Conservation (phyloP, 192 early-diverging fungal genomes). For the Funneliformis mosseae region DNA sequence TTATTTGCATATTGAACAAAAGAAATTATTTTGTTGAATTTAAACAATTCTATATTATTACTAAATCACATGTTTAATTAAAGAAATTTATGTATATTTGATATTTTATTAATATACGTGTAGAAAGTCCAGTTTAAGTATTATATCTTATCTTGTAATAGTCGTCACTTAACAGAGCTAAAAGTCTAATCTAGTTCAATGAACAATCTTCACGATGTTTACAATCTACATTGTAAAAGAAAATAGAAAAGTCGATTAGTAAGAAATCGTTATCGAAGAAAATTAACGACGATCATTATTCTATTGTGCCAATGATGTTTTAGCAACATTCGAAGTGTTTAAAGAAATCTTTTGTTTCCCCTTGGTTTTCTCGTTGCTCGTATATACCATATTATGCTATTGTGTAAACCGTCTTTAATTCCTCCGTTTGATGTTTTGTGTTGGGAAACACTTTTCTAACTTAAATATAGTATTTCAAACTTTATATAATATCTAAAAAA, state of each 20-base stretch:
- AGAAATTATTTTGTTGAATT: too few relatives aligned
- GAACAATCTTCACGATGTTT: constrained; percentile 79
- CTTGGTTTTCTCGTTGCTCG: background rate
- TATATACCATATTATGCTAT: background rate
- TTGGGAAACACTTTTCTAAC: background rate
- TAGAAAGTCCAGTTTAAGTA: too few relatives aligned
- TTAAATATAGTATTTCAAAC: background rate
- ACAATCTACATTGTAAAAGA: constrained; percentile 74
- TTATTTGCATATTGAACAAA: too few relatives aligned
- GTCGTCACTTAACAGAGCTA: too few relatives aligned
- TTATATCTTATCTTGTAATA: too few relatives aligned
- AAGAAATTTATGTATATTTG: too few relatives aligned
- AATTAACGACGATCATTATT: constrained; percentile 68
- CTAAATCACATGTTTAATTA: too few relatives aligned
- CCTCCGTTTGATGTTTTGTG: background rate
- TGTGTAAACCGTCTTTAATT: background rate
- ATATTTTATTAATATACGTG: too few relatives aligned
- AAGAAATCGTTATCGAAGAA: constrained; percentile 54
- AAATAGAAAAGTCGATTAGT: constrained; percentile 67
- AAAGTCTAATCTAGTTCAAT: too few relatives aligned
- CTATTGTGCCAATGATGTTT: constrained; percentile 92
- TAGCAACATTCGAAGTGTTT: constrained; percentile 74
- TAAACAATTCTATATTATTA: too few relatives aligned
- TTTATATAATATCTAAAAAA: constrained; percentile 11
- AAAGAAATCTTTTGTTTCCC: constrained; percentile 42